Evolutionary conservation across 2,329 filamentous ascomycete species (phyloP).

Genomic region (Achaetomium macrosporum): DNA sequence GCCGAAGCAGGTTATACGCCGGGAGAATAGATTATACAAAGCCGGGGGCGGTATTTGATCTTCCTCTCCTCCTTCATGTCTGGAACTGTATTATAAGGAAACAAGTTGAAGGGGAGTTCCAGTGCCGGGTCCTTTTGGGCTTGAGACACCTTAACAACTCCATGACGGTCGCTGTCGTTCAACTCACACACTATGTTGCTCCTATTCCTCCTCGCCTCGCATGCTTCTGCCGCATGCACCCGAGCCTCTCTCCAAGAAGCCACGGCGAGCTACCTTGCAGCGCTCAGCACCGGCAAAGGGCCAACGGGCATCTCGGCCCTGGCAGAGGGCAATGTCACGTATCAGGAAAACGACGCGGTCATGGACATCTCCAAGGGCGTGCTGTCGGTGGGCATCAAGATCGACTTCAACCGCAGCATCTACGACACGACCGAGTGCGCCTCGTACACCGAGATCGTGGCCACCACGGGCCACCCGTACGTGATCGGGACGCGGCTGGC

Average conservation of each 20-base stretch:
- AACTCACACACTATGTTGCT: no score
- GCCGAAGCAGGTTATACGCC: no score
- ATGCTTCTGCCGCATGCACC: conserved; percentile 21
- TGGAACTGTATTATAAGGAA: no score
- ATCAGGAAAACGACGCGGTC: conserved; percentile 23
- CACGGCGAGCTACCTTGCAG: conserved; percentile 22
- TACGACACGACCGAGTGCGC: conserved; percentile 24
- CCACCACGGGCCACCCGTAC: conserved; percentile 11
- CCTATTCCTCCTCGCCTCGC: conserved; percentile 2
- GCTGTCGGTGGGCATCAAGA: conserved; percentile 18
- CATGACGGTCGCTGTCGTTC: no score
- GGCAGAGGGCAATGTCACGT: conserved; percentile 15
- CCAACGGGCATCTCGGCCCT: conserved; percentile 1
- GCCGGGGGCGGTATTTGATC: no score
- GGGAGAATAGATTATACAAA: no score
- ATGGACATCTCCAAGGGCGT: conserved; percentile 22
- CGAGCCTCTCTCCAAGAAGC: conserved; percentile 19
- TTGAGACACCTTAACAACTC: no score
- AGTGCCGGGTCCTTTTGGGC: no score
- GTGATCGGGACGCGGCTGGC: conserved; percentile 12
- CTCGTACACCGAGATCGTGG: conserved; percentile 11
- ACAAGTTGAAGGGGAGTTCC: no score
- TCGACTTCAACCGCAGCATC: conserved; percentile 24
- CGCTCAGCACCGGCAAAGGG: conserved; percentile 15
- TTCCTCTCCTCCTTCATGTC: no score